Percentiles rank a stretch among this genome's conserved stretches.
These are phyloP conservation scores for Sporothrix variecibatus DNA, from an alignment of 2,329 filamentous ascomycete genomes.

Conservation along the genomic window DNA sequence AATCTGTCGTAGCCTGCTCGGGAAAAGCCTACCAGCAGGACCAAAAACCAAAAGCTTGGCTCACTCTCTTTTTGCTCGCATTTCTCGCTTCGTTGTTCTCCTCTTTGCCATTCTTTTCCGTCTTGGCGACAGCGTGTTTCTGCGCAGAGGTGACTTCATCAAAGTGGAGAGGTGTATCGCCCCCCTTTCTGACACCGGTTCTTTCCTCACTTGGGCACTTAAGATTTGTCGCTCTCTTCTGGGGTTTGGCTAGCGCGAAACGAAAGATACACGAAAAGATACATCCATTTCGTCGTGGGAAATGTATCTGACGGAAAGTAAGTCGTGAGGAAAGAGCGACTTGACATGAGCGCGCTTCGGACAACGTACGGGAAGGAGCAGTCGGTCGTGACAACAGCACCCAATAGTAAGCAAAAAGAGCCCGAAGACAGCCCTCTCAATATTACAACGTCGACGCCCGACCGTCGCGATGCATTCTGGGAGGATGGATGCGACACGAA, in stretches of 20 bases:
- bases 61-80: background rate
- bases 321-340: background rate
- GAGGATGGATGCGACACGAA: background rate
- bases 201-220: constrained; percentile 5
- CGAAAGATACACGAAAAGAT: background rate
- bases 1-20: background rate
- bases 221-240: background rate
- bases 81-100: no score
- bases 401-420: background rate
- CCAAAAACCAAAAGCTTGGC: background rate
- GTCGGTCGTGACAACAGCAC: background rate
- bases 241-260: background rate
- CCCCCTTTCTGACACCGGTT: constrained; percentile 6
- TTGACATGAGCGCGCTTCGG: no score
- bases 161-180: constrained; percentile 1
- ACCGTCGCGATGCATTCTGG: background rate
- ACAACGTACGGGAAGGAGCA: background rate
- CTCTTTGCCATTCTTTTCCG: constrained; percentile 19
- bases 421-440: background rate
- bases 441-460: constrained; percentile 1
- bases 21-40: constrained; percentile 13
- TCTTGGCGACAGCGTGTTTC: background rate
- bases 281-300: background rate
- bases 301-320: background rate
- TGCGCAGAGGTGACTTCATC: background rate